Conservation (phyloP, 1,284 basidiomycete genomes). For the Naganishia sp. region DNA sequence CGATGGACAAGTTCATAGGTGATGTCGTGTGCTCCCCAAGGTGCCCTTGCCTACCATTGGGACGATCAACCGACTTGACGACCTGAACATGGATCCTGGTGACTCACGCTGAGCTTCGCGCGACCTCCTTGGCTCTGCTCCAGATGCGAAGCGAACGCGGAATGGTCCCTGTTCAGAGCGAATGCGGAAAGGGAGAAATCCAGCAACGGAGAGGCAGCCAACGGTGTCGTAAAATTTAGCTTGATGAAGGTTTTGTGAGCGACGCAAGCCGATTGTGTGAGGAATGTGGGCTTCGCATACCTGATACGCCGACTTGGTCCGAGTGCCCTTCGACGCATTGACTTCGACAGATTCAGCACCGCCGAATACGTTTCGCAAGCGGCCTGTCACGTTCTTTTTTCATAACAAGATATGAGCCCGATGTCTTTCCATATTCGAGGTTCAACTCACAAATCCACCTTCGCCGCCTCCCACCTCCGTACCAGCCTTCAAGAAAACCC, state of each 20-base stretch:
- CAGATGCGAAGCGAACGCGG: conserved; percentile 55
- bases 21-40: conserved; percentile 69
- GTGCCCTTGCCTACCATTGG: conserved; percentile 43
- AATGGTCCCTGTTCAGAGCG: conserved; percentile 56
- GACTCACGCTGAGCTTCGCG: conserved; percentile 49
- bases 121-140: conserved; percentile 54
- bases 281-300: conserved; percentile 46
- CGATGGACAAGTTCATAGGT: conserved; percentile 78
- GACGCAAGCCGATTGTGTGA: background rate
- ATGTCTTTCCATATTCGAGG: background rate
- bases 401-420: conserved; percentile 7
- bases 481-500: conserved; percentile 78
- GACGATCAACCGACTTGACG: background rate
- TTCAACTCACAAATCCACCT: conserved; percentile 72
- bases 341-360: conserved; percentile 87
- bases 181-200: conserved; percentile 50
- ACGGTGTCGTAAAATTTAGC: conserved; percentile 48
- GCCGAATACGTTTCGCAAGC: conserved; percentile 84
- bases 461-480: conserved; percentile 95
- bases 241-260: conserved; percentile 28
- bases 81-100: background rate
- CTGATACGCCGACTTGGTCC: conserved; percentile 80
- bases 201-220: conserved; percentile 51
- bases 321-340: conserved; percentile 80
- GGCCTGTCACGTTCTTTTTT: conserved; percentile 70